Percentiles rank a stretch among this genome's conserved stretches.
Evolutionary conservation across 2,329 filamentous ascomycete genomes (phyloP).

Genomic region (Fusarium nurragi): DNA sequence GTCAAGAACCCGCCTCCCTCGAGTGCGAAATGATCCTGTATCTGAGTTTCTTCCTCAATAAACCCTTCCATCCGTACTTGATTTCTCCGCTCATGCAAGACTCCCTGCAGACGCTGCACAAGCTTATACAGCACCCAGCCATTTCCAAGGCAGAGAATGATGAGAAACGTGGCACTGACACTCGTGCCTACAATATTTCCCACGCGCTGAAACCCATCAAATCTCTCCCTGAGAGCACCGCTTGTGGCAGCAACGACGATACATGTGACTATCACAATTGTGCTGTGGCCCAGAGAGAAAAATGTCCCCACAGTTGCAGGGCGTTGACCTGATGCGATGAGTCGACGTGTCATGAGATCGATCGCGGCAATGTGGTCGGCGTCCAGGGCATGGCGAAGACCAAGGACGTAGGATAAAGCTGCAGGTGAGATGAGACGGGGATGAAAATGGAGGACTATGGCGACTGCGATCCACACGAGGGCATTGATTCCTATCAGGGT

Average conservation of each 20-base stretch:
- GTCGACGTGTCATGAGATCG: conserved; percentile 90
- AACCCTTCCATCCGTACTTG: conserved; percentile 44
- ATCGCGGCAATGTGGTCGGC: conserved; percentile 92
- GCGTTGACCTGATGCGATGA: conserved; percentile 84
- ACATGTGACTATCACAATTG: conserved; percentile 89
- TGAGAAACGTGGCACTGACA: conserved; percentile 83
- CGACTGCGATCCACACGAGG: conserved; percentile 64
- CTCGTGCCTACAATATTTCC: conserved; percentile 91
- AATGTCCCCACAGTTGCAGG: conserved; percentile 94
- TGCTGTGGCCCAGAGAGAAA: conserved; percentile 93
- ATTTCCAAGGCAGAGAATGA: conserved; percentile 85
- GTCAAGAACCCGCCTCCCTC: conserved; percentile 82
- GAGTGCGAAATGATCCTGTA: conserved; percentile 67
- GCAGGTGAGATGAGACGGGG: conserved; percentile 78
- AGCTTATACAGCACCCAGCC: conserved; percentile 85
- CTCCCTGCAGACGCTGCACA: conserved; percentile 70
- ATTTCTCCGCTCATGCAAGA: conserved; percentile 57
- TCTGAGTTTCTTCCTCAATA: conserved; percentile 32
- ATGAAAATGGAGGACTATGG: conserved; percentile 62
- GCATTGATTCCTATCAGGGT: conserved; percentile 62
- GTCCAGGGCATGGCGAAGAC: conserved; percentile 93
- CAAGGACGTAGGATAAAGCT: conserved; percentile 86
- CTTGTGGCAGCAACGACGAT: conserved; percentile 92
- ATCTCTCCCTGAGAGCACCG: conserved; percentile 81
- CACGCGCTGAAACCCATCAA: conserved; percentile 80